Conservation (phyloP, 2,329 filamentous ascomycete species). For the Ustilaginoidea virens region DNA sequence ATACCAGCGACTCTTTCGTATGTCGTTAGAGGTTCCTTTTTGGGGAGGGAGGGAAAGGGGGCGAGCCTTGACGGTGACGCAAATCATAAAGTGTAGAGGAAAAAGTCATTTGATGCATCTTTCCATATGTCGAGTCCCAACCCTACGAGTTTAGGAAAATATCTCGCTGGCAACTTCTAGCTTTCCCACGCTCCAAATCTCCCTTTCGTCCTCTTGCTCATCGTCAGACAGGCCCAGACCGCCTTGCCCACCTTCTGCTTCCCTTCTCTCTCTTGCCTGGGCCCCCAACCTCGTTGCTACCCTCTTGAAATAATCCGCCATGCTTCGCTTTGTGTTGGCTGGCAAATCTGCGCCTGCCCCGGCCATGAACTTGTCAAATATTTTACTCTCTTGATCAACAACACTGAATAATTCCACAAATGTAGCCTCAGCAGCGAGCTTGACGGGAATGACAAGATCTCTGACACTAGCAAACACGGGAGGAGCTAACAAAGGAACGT, state of each 20-base stretch:
- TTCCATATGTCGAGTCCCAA: not conserved
- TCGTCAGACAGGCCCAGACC: slow-evolving; percentile 78
- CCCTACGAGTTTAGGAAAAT: slow-evolving; percentile 21
- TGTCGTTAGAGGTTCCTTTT: no score
- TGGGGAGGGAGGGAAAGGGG: no score
- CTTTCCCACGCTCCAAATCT: slow-evolving; percentile 90
- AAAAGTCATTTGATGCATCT: no score
- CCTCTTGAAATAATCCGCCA: slow-evolving; percentile 95
- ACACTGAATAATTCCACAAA: slow-evolving; percentile 87
- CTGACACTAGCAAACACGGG: slow-evolving; percentile 82
- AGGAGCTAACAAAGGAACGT: slow-evolving; percentile 64
- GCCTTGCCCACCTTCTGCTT: slow-evolving; percentile 80
- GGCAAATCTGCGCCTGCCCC: slow-evolving; percentile 50
- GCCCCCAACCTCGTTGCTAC: slow-evolving; percentile 72
- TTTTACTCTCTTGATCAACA: slow-evolving; percentile 66
- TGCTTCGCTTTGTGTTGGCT: slow-evolving; percentile 65
- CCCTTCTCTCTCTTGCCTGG: slow-evolving; percentile 76
- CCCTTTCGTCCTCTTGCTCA: slow-evolving; percentile 84
- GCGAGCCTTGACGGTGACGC: no score
- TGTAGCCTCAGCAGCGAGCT: slow-evolving; percentile 84
- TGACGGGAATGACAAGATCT: slow-evolving; percentile 86
- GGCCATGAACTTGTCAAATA: slow-evolving; percentile 84
- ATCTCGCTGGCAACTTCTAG: slow-evolving; percentile 59
- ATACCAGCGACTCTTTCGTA: no score
- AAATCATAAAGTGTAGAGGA: no score